These are phyloP conservation scores for Scleroderma citrinum DNA, from an alignment of 768 basidiomycete species.

Conservation along the genomic window DNA sequence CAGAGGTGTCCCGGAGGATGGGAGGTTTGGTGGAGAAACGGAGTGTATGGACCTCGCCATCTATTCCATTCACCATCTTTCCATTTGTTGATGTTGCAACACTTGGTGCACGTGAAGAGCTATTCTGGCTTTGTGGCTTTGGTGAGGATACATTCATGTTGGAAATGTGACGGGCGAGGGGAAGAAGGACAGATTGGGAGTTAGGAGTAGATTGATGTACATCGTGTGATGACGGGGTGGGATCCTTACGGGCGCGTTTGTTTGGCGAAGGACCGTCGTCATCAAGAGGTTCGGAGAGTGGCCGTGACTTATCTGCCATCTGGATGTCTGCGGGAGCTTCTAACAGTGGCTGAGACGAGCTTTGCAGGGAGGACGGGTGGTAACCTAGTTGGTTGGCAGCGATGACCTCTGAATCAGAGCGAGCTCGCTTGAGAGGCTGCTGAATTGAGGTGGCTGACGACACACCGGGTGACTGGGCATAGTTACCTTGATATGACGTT, in stretches of 20 bases:
- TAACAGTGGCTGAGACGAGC: conserved; percentile 21
- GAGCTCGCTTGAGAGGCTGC: conserved; percentile 51
- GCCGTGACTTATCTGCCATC: conserved; percentile 43
- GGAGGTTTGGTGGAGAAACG: conserved; percentile 69
- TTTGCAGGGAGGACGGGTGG: conserved; percentile 5
- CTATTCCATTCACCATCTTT: conserved; percentile 35
- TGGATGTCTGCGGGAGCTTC: conserved; percentile 40
- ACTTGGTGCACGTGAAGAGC: conserved; percentile 43
- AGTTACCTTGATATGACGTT: conserved; percentile 40
- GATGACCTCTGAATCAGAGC: conserved; percentile 59
- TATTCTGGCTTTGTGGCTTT: conserved; percentile 35
- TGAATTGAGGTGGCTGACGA: conserved; percentile 46
- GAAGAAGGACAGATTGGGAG: conserved; percentile 10
- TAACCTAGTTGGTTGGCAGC: conserved; percentile 11
- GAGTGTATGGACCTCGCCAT: conserved; percentile 40
- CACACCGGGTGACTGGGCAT: conserved; percentile 42
- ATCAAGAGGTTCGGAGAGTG: conserved; percentile 46
- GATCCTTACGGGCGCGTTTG: conserved; percentile 67
- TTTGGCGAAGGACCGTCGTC: conserved; percentile 63
- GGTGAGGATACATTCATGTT: conserved; percentile 28
- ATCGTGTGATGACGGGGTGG: conserved; percentile 30
- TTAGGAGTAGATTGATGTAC: conserved; percentile 15
- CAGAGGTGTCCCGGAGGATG: conserved; percentile 48
- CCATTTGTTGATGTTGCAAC: conserved; percentile 38
- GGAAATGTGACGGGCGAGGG: conserved; percentile 28